These are phyloP conservation scores for Saccharomycopsis amapae DNA, from an alignment of 805 yeast genomes.

Conservation along the genomic window DNA sequence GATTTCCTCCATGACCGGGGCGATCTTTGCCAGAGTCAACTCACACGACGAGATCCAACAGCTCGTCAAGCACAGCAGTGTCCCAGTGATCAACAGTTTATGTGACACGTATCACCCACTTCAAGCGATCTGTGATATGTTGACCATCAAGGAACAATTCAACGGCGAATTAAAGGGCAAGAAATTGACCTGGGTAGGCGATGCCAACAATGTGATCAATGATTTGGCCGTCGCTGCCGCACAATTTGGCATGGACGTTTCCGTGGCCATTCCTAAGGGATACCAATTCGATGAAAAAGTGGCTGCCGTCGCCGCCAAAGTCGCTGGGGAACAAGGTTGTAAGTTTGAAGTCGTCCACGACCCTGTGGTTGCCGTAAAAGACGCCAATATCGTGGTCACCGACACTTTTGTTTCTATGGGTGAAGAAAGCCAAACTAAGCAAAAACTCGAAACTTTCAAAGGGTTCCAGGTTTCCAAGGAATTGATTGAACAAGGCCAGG, in stretches of 20 bases:
- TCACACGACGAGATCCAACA: constrained; percentile 75
- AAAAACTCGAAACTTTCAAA: constrained; percentile 69
- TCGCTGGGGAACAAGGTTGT: constrained; percentile 47
- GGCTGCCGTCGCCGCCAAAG: constrained; percentile 42
- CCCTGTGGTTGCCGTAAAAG: constrained; percentile 64
- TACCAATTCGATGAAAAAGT: constrained; percentile 57
- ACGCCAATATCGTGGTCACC: constrained; percentile 81
- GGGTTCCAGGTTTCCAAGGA: constrained; percentile 80
- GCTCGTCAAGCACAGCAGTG: constrained; percentile 69
- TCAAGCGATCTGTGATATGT: constrained; percentile 87
- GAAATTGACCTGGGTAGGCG: constrained; percentile 94
- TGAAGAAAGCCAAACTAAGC: constrained; percentile 71
- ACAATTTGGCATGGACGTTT: constrained; percentile 73
- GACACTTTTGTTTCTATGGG: constrained; percentile 99
- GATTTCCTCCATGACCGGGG: constrained; percentile 92
- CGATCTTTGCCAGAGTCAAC: constrained; percentile 93
- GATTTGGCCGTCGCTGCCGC: constrained; percentile 86
- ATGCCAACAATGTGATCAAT: constrained; percentile 90
- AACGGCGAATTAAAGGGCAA: constrained; percentile 30
- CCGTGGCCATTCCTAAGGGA: constrained; percentile 79
- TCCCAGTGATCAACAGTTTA: constrained; percentile 88
- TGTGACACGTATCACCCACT: constrained; percentile 93
- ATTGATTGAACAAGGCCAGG: constrained; percentile 52
- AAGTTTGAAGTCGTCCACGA: constrained; percentile 56
- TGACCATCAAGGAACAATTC: constrained; percentile 79